A percentile compares a stretch with the other conserved stretches of the same genome.
These are phyloP conservation scores for Coleophoma crateriformis DNA, from an alignment of 2,329 filamentous ascomycete genomes.

Conservation along the genomic window DNA sequence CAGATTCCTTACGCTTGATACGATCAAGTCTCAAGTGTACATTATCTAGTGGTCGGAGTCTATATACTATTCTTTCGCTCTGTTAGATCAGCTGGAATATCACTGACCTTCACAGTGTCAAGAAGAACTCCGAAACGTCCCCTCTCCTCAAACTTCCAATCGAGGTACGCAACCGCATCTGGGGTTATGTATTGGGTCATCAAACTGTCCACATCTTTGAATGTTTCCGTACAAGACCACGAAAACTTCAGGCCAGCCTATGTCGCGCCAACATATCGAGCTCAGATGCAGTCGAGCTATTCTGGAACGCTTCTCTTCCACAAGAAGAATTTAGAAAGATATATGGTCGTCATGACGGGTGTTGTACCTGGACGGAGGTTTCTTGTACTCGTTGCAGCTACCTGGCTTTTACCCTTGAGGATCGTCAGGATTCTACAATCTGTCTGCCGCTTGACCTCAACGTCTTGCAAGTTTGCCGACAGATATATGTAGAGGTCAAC, in stretches of 20 bases:
- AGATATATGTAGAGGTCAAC: not conserved
- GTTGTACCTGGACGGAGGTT: no score
- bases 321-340: not conserved
- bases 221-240: not conserved
- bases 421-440: no score
- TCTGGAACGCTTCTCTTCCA: not conserved
- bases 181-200: not conserved
- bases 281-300: not conserved
- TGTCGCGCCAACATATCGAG: not conserved
- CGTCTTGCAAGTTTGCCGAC: not conserved
- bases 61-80: no score
- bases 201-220: not conserved
- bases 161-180: not conserved
- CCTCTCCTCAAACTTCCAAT: not conserved
- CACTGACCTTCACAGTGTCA: no score
- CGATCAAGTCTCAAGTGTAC: no score
- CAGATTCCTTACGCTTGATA: no score
- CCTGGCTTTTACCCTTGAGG: no score
- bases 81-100: no score
- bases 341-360: not conserved
- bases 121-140: not conserved
- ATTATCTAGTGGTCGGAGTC: no score
- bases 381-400: no score
- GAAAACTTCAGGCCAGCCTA: not conserved
- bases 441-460: not conserved